phyloP scores from a whole-genome alignment of 169 alveolate genomes.

The Eimeria necatrix region DNA sequence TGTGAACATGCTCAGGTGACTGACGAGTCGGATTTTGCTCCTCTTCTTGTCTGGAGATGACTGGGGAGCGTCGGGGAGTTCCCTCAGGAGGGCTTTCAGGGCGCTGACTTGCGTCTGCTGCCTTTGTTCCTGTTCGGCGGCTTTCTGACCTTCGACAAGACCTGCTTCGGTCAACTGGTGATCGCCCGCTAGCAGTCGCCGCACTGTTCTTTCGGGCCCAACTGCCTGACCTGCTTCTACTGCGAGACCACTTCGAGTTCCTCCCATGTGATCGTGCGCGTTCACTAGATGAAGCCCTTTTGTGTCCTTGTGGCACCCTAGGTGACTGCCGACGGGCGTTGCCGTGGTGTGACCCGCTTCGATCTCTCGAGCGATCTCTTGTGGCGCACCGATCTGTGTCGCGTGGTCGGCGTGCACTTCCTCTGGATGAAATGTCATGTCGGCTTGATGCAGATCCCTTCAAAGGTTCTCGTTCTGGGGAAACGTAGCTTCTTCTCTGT shows the following conservation, averaged over 20 bases:
- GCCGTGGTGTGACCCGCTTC: constrained; percentile 49
- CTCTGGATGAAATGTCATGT: background rate
- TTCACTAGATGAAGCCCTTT: background rate
- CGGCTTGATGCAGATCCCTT: background rate
- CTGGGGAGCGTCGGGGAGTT: background rate
- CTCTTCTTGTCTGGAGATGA: background rate
- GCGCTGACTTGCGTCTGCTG: constrained; percentile 11
- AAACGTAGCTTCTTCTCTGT: background rate
- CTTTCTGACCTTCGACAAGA: constrained; percentile 55
- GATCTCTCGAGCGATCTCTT: background rate
- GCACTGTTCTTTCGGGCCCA: background rate
- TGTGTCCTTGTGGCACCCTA: background rate
- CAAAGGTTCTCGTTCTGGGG: background rate
- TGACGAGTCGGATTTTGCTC: constrained; percentile 1
- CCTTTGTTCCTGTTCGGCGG: background rate
- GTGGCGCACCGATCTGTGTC: constrained; percentile 17
- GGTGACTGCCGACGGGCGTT: constrained; percentile 32
- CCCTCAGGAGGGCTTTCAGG: background rate
- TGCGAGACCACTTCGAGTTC: constrained; percentile 41
- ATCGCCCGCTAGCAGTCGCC: constrained; percentile 12
- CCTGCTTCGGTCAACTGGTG: constrained; percentile 4
- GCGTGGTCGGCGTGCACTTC: constrained; percentile 5
- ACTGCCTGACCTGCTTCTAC: constrained; percentile 65
- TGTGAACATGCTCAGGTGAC: constrained; percentile 15
- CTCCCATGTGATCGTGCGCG: constrained; percentile 37